Base-by-base conservation (phyloP, 768 basidiomycete genomes). In the Ramaria sp. region DNA sequence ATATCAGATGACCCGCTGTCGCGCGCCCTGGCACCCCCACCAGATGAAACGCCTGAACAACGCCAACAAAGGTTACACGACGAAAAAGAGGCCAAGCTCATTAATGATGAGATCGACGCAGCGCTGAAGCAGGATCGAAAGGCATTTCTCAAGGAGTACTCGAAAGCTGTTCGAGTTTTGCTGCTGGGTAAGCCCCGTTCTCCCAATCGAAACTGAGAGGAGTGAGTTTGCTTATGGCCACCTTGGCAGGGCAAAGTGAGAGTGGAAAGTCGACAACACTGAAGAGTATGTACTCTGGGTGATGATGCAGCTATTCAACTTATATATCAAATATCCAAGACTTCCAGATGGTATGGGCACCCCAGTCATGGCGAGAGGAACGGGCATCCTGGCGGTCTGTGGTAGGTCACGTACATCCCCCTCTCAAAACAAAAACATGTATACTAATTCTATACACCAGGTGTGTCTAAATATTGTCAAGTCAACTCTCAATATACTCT, bases 201-300 rank as follows among this genome's bases (percentile, higher is more conserved):
- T 15, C 20, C 17, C 11, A 2, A 10, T 52, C 9, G 31, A 17
- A 31, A 6, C 4, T 34, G 31, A 38, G 24, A 7, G 1, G n/a
- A 39, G 20, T 13, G 13, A 19, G 15, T 7, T 9, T 13, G 6
- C 24, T 52, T 6, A 34, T 34, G 33, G 13, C 13, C 20, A 39
- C 31, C 33, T 13, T 30, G 48, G 3, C 34, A 52, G 51, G 51
- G n/a, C 83, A 83, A 66, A 79, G 82, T 33, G 82, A 84, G 69
- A 80, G 81, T 6, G 83, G 83, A 31, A 84, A 85, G 65, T 82
- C 81, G 0, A 84, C 83, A 0, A 73, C 82, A 30, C 67, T 85
- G 45, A 84, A 84, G 70, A 82, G 60, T 61, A 38, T 30, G 60
- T 57, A n/a, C 17, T 19, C 45, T 27, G 2, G 15, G 7, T 19